phyloP scores from a whole-genome alignment of 257 asterid species.

The Jacaranda mimosifolia region DNA sequence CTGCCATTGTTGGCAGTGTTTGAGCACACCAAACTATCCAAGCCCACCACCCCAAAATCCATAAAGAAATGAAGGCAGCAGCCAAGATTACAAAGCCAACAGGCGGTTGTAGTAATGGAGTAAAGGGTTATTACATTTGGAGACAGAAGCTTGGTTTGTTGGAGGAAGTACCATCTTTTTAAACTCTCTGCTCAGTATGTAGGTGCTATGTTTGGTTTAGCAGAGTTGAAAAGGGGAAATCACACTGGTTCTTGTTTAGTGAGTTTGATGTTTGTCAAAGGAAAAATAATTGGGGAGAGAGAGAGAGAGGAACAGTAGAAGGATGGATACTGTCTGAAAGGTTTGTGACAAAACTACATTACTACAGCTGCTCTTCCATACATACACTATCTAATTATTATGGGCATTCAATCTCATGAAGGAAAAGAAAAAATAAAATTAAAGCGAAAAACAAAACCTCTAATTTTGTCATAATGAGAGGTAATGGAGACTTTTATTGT shows the following conservation, averaged over 20 bases:
- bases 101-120: constrained; percentile 35
- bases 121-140: constrained; percentile 43
- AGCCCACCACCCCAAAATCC: constrained; percentile 78
- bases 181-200: constrained; percentile 28
- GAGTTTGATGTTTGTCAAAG: constrained; percentile 70
- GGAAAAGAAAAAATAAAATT: neutral
- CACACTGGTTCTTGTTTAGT: constrained; percentile 46
- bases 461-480: neutral
- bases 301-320: neutral
- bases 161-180: constrained; percentile 58
- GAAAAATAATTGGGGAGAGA: constrained; percentile 48
- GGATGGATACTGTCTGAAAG: constrained; percentile 49
- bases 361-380: constrained; percentile 28
- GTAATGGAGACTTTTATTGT: neutral
- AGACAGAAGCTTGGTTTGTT: constrained; percentile 44
- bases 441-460: neutral
- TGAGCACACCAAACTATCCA: constrained; percentile 56
- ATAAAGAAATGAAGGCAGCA: constrained; percentile 33
- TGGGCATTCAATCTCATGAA: constrained; percentile 4
- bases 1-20: constrained; percentile 41
- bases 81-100: constrained; percentile 30
- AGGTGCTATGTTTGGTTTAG: constrained; percentile 46
- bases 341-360: constrained; percentile 45
- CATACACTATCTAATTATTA: constrained; percentile 9
- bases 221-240: constrained; percentile 42